Evolutionary conservation across 2,329 filamentous ascomycete genomes (phyloP), one percentile per base, ranked within the genome.

Genomic region (Gaeumannomyces sp.): DNA sequence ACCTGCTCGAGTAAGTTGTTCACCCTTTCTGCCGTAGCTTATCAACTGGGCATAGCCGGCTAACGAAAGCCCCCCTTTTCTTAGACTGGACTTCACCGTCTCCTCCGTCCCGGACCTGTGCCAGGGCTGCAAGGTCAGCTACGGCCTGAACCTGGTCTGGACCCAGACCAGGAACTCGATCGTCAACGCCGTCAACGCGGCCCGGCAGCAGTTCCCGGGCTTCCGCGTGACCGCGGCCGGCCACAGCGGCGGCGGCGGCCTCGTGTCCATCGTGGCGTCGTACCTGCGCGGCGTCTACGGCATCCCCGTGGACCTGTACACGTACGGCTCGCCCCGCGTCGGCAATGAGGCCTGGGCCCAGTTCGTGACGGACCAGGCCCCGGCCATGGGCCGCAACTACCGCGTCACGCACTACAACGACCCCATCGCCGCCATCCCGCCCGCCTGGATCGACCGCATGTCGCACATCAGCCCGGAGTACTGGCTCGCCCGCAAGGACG

Each of bases 391-490:
- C 64, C 72, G 72, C 64, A 82, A 85, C 68, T 89, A 81, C 76
- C 86, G 89, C 67, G 78, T 91, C 64, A 92, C 89, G 1, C 89
- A 92, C 75, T 76, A 75, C 59, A 77, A 83, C 69, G 90, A 93
- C 73, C 85, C 87, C 0, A 84, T 92, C 2, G 87, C 90, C 0
- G 82, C 85, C 58, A 79, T 93, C 50, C 89, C 89, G 1, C 83
- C 87, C 11, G 75, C 85, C 65, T 63, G 83, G 59, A 73, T 88
- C 64, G 83, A 83, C 45, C 92, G 86, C 77, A 77, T 81, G 50
- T 77, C 82, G 53, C 89, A 92, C 74, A 83, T 85, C n/a, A 84
- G 80, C n/a, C 88, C 89, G 1, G 90, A 92, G 78, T 91, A 87
- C 76, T 91, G 85, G 81, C 77, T 89, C 45, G 72, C 76, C 10